Evolutionary conservation across 225 moss, liverwort and hornwort genomes (phyloP).

Genomic region (Pleurozium schreberi): DNA sequence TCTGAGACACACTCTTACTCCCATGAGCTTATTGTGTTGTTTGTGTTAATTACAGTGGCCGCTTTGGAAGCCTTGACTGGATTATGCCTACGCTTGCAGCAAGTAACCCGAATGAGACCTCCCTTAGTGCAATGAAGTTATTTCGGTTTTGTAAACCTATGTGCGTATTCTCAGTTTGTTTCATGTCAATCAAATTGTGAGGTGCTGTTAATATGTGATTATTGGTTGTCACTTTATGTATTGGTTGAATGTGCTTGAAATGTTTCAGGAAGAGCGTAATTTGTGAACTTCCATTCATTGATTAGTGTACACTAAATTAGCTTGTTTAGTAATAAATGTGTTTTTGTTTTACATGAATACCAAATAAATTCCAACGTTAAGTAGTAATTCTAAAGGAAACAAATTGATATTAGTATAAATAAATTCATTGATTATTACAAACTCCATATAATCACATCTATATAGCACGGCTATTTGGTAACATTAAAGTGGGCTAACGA

Average conservation of each 20-base stretch:
- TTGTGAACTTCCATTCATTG: neutral
- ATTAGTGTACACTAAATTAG: too few species aligned
- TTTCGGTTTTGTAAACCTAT: neutral
- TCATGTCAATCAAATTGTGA: neutral
- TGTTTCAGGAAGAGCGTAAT: constrained; percentile 34
- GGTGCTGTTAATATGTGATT: neutral
- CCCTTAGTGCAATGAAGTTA: neutral
- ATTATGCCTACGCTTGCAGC: constrained; percentile 66
- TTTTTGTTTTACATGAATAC: neutral
- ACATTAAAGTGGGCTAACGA: too few species aligned
- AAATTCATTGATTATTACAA: too few species aligned
- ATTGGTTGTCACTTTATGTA: neutral
- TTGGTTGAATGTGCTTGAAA: neutral
- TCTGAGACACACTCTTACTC: neutral
- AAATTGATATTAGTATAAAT: neutral
- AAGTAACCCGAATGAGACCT: constrained; percentile 32
- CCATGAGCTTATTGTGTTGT: constrained; percentile 3
- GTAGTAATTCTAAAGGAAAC: neutral
- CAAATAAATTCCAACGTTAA: neutral
- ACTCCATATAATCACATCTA: neutral
- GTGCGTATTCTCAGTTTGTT: neutral
- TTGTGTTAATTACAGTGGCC: constrained; percentile 53
- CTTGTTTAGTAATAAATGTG: too few species aligned
- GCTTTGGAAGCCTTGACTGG: constrained; percentile 72
- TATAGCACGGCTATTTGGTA: neutral